Conservation (phyloP, 1,284 basidiomycete genomes). For the Schizopora paradoxa region DNA sequence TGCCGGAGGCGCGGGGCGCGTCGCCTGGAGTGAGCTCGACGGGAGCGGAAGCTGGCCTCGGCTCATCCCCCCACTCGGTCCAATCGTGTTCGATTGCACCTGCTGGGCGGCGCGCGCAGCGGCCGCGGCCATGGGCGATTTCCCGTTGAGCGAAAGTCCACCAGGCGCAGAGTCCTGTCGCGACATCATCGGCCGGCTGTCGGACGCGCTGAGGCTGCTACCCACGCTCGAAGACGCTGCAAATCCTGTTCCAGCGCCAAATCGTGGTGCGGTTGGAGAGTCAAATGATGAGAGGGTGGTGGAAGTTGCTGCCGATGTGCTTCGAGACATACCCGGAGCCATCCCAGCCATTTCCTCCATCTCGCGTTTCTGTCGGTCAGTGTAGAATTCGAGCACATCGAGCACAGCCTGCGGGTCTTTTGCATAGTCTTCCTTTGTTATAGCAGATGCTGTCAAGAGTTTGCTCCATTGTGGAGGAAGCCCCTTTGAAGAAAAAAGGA, state of each 20-base stretch:
- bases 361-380: conserved; percentile 92
- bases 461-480: conserved; percentile 97
- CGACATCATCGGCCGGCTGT: conserved; percentile 38
- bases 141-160: conserved; percentile 40
- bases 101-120: conserved; percentile 58
- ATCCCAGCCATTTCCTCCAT: conserved; percentile 61
- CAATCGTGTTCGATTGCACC: conserved; percentile 41
- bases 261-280: conserved; percentile 57
- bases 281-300: conserved; percentile 31
- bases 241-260: conserved; percentile 82
- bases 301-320: conserved; percentile 22
- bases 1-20: conserved; percentile 48
- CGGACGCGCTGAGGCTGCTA: conserved; percentile 33
- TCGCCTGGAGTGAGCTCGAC: conserved; percentile 32
- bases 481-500: conserved; percentile 46
- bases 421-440: conserved; percentile 96
- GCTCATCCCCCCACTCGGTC: conserved; percentile 30
- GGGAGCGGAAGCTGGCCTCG: conserved; percentile 39
- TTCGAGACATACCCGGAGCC: conserved; percentile 23
- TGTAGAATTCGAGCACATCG: conserved; percentile 98
- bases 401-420: conserved; percentile 96
- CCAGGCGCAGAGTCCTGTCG: conserved; percentile 58
- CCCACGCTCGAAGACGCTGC: conserved; percentile 55
- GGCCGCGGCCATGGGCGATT: conserved; percentile 36
- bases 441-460: conserved; percentile 91